Percentiles rank a stretch among this genome's conserved stretches.
phyloP scores from a whole-genome alignment of 2,329 filamentous ascomycete species.

The Raffaelea arxii region DNA sequence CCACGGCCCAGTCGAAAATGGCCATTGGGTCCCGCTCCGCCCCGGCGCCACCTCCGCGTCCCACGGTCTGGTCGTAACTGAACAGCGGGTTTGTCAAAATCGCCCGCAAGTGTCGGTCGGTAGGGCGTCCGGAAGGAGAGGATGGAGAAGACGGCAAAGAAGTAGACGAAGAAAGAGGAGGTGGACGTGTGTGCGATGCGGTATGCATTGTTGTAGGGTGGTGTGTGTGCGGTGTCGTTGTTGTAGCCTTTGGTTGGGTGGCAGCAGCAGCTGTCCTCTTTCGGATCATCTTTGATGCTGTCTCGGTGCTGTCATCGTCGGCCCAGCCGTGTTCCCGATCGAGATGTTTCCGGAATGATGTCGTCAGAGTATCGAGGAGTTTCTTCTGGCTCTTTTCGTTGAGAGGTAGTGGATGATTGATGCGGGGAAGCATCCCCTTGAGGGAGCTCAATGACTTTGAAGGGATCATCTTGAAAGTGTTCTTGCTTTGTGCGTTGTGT shows the following conservation, averaged over 20 bases:
- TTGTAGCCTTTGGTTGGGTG: no score
- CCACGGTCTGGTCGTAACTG: conserved; percentile 23
- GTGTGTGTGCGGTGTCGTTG: no score
- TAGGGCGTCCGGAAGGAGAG: no score
- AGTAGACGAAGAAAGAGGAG: no score
- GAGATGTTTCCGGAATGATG: conserved; percentile 48
- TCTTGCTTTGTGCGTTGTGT: no score
- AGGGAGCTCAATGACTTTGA: conserved; percentile 27
- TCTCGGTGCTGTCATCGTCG: conserved; percentile 18
- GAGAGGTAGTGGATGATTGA: conserved; percentile 44
- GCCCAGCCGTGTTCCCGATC: conserved; percentile 45
- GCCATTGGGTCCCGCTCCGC: conserved; percentile 35
- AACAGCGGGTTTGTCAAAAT: conserved; percentile 51
- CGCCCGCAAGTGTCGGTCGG: conserved; percentile 42
- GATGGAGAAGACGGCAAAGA: no score
- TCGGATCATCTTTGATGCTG: not conserved
- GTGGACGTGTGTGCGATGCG: not conserved
- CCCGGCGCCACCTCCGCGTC: conserved; percentile 10
- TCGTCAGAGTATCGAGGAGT: conserved; percentile 45
- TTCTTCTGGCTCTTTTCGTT: conserved; percentile 40
- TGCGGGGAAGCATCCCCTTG: conserved; percentile 30
- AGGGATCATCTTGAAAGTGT: conserved; percentile 23
- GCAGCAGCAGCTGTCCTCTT: no score
- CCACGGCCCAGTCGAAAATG: conserved; percentile 46
- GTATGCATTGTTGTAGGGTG: no score